Conservation (phyloP, 352 stramenopile genomes). For the Phytopythium mirpurense region DNA sequence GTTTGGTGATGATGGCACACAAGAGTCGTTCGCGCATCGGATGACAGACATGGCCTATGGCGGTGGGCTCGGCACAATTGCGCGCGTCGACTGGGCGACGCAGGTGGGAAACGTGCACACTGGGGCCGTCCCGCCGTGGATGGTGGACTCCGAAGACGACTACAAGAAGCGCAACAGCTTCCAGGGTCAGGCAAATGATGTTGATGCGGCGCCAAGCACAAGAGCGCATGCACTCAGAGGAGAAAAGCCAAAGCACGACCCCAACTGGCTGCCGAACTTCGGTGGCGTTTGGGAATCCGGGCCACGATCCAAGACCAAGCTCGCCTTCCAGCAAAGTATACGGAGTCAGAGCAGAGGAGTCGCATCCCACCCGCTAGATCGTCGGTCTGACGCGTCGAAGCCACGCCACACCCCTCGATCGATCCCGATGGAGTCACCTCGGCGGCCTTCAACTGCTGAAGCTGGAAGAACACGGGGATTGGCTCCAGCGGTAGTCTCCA, state of each 20-base stretch:
- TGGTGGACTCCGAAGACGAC: conserved; percentile 64
- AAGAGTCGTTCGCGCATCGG: conserved; percentile 23
- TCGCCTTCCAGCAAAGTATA: conserved; percentile 34
- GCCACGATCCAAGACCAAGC: conserved; percentile 48
- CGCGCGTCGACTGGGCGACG: conserved; percentile 28
- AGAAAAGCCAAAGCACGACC: conserved; percentile 21
- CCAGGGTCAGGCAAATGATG: not conserved
- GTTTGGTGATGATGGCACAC: not conserved
- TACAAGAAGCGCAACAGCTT: conserved; percentile 56
- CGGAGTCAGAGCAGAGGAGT: not conserved
- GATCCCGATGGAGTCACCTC: too few relatives aligned
- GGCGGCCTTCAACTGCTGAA: too few relatives aligned
- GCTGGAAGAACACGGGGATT: not conserved
- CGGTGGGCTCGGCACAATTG: conserved; percentile 38
- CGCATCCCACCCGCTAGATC: not conserved
- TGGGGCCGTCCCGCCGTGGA: conserved; percentile 59
- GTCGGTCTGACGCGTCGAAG: not conserved
- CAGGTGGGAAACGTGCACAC: conserved; percentile 62
- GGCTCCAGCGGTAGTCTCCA: not conserved
- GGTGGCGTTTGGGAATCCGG: conserved; percentile 73
- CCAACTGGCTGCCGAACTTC: conserved; percentile 73
- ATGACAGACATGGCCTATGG: conserved; percentile 42
- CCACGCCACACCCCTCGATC: too few relatives aligned
- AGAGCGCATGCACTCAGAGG: not conserved
- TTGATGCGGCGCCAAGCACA: not conserved